These are phyloP conservation scores for Protomyces macrosporus DNA, from an alignment of 1,139 yeast genomes.

Conservation along the genomic window DNA sequence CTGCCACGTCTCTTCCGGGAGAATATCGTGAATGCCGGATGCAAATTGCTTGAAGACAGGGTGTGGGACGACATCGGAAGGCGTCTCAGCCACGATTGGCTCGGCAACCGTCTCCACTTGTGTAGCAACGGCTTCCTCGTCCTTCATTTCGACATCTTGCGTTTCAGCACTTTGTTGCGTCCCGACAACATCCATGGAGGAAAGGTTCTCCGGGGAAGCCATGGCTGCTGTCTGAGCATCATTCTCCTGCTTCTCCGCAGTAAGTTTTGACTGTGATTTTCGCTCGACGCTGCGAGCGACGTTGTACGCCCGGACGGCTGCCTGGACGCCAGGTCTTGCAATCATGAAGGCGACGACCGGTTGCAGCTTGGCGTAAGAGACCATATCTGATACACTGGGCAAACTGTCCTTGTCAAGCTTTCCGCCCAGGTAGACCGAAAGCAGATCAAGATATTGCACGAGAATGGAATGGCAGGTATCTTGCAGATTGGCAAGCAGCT, in stretches of 20 bases:
- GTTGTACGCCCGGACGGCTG: constrained; percentile 36
- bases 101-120: neutral
- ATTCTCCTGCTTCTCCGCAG: neutral
- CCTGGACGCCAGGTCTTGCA: constrained; percentile 56
- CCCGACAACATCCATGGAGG: neutral
- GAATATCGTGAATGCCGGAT: neutral
- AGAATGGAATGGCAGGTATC: constrained; percentile 23
- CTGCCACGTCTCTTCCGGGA: constrained; percentile 34
- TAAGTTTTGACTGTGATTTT: neutral
- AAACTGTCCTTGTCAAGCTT: constrained; percentile 35
- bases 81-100: neutral
- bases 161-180: neutral
- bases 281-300: neutral
- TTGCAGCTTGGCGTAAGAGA: constrained; percentile 49
- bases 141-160: neutral
- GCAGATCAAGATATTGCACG: constrained; percentile 13
- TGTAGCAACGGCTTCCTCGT: neutral
- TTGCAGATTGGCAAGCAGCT: constrained; percentile 25
- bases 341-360: constrained; percentile 70
- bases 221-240: neutral
- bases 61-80: neutral
- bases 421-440: constrained; percentile 36
- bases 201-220: neutral
- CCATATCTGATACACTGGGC: constrained; percentile 47
- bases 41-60: neutral